Conservation (phyloP, 352 stramenopile species). For the Hyaloperonospora brassicae region DNA sequence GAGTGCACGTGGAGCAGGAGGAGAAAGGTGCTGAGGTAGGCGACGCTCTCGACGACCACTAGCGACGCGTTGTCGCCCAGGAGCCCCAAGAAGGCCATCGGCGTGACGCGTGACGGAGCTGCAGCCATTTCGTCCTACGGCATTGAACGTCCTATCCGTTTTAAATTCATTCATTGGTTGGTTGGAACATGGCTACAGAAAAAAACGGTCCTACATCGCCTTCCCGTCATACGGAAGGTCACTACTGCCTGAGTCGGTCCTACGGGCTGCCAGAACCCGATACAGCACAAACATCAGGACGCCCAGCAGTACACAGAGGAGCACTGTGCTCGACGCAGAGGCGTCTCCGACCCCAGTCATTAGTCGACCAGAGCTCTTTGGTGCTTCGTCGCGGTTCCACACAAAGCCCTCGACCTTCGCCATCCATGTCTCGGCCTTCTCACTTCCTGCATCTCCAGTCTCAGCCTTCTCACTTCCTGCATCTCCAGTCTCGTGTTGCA, state of each 20-base stretch:
- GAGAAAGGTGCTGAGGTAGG: conserved; percentile 54
- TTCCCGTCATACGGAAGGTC: conserved; percentile 26
- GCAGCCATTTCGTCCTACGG: conserved; percentile 18
- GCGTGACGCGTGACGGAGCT: conserved; percentile 41
- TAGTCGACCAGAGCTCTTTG: background rate
- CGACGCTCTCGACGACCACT: conserved; percentile 48
- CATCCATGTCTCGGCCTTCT: conserved; percentile 49
- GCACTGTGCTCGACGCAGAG: conserved; percentile 31
- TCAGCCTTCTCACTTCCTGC: background rate
- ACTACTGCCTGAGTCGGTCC: conserved; percentile 1
- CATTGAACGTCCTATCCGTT: background rate
- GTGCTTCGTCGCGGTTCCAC: conserved; percentile 32
- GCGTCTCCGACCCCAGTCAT: conserved; percentile 19
- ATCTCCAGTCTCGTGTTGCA: conserved; percentile 5
- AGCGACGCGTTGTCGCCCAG: conserved; percentile 77
- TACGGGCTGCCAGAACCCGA: conserved; percentile 24
- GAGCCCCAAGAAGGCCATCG: conserved; percentile 55
- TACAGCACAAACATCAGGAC: conserved; percentile 38
- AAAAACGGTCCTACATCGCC: conserved; percentile 15
- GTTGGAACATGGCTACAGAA: conserved; percentile 16
- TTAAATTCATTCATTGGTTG: too few species aligned
- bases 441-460: conserved; percentile 21
- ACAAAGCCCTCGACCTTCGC: conserved; percentile 45
- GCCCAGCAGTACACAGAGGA: conserved; percentile 36
- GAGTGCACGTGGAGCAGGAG: conserved; percentile 70